Conservation (phyloP, 2,329 filamentous ascomycete species). For the Cordyceps militaris region DNA sequence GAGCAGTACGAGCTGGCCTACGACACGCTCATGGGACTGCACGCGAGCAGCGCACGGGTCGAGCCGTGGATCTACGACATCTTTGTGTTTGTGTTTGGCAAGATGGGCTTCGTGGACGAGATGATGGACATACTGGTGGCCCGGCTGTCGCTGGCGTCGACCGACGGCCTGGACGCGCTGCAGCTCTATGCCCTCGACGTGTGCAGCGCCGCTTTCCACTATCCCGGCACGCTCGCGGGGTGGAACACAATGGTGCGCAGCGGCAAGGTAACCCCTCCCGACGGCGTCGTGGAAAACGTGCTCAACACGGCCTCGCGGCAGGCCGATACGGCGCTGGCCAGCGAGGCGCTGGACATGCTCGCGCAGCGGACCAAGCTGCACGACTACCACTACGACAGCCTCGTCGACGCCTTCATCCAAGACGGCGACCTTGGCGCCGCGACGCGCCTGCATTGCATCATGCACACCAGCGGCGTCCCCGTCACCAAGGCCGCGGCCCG, state of each 20-base stretch:
- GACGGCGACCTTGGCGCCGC: constrained; percentile 56
- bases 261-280: constrained; percentile 38
- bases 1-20: constrained; percentile 77
- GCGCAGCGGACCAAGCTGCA: constrained; percentile 41
- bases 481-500: not conserved
- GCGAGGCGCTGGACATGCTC: constrained; percentile 55
- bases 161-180: constrained; percentile 39
- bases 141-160: constrained; percentile 32
- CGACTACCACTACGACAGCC: constrained; percentile 69
- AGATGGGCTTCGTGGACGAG: constrained; percentile 69
- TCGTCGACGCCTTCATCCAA: constrained; percentile 63
- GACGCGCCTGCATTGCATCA: constrained; percentile 64
- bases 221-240: constrained; percentile 57
- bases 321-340: constrained; percentile 61
- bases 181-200: constrained; percentile 69
- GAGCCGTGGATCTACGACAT: constrained; percentile 73
- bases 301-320: constrained; percentile 64
- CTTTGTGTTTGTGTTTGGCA: constrained; percentile 65
- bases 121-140: constrained; percentile 61
- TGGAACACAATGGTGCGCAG: constrained; percentile 60
- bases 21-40: constrained; percentile 60
- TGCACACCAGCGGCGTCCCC: constrained; percentile 42
- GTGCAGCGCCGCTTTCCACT: constrained; percentile 58
- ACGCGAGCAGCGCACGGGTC: constrained; percentile 45
- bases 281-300: constrained; percentile 59